A percentile compares a stretch with the other conserved stretches of the same genome.
Evolutionary conservation across 331 rosid genomes (phyloP).

Genomic region (Cydonia oblonga): DNA sequence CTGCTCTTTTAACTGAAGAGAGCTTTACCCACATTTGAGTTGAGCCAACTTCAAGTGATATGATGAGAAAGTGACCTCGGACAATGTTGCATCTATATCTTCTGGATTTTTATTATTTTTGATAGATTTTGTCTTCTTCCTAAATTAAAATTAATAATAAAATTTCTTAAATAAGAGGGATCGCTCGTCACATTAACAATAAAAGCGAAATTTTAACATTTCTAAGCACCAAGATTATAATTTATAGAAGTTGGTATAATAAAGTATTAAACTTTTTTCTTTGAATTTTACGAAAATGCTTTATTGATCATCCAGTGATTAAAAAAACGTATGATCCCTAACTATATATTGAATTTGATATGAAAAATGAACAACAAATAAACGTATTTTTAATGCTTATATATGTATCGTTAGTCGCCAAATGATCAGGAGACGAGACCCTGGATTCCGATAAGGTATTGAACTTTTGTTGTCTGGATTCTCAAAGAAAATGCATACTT

Average conservation of each 20-base stretch:
- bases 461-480: not conserved
- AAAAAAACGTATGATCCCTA: too few species aligned
- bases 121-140: conserved; percentile 11
- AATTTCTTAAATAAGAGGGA: too few species aligned
- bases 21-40: not conserved
- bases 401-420: too few species aligned
- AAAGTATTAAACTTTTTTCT: not conserved
- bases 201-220: not conserved
- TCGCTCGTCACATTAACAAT: not conserved
- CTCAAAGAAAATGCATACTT: not conserved
- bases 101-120: conserved; percentile 7
- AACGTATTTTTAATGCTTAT: too few species aligned
- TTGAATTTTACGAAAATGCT: not conserved
- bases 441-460: not conserved
- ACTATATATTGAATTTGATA: not conserved
- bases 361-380: not conserved
- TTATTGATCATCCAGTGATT: not conserved
- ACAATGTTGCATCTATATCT: conserved; percentile 12
- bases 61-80: conserved; percentile 11
- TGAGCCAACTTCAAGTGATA: not conserved
- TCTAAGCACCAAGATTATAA: not conserved
- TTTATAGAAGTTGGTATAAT: not conserved
- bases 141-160: not conserved
- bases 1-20: not conserved
- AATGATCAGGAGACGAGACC: not conserved